Evolutionary conservation across 2,329 filamentous ascomycete species (phyloP), one percentile per base, ranked within the genome.

Genomic region (Fusarium nisikadoi): DNA sequence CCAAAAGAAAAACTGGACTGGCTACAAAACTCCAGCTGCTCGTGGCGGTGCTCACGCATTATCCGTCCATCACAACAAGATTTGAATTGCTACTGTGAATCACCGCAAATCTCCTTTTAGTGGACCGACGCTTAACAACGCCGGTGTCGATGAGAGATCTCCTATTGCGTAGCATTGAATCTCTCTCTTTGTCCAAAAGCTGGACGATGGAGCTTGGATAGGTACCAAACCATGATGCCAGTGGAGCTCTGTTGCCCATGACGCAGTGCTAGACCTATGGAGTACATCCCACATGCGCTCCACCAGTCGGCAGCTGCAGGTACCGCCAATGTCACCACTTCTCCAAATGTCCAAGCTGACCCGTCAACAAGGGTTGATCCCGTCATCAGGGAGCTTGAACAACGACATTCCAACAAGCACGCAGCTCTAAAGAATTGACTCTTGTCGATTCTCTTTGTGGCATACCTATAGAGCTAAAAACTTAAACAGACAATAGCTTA

Each of bases 241-340:
- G 71, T 73, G 70, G 71, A 73, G 71, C 71, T 72, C 56, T 49
- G 27, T 72, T 70, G 67, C 70, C 73, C 61, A 73, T 73, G 71
- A 73, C 71, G 71, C 71, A 73, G 39, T 65, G 58, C 58, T 56
- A 46, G 58, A 73, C 71, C 62, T 60, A 53, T 39, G n/a, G 31
- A 31, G 53, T 73, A 73, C 71, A 39, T 71, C 46, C 13, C 2
- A 17, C 8, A 16, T 38, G 27, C 45, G 41, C 62, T 42, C 45
- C 45, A 65, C 42, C 43, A 35, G 31, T 19, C 36, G 19, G 25
- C 14, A 29, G 20, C 43, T 61, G 47, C 71, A 71, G 68, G 71
- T 73, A 71, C 52, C 63, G n/a, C n/a, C 42, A 52, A 65, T 50
- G 71, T 73, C 70, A 68, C 67, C 38, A 49, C 46, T 53, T 56